Base-by-base conservation (phyloP, 805 yeast genomes). In the Starmerella floris region DNA sequence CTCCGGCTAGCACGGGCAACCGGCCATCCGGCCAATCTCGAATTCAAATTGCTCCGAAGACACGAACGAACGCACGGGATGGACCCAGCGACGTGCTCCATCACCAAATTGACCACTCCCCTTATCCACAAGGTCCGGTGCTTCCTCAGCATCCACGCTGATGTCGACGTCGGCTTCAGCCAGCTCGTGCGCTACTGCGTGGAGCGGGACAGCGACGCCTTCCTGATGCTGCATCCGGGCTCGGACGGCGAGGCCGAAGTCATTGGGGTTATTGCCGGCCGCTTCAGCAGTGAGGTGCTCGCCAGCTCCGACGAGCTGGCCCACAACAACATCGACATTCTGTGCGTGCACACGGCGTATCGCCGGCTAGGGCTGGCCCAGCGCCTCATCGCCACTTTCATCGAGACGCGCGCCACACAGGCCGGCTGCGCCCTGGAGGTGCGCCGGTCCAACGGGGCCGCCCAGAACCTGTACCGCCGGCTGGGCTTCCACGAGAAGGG, bases 261-360 rank as follows among this genome's bases (percentile, higher is more conserved):
- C 2, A 31, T 38, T 4, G 51, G 48, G 2, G 9, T 49, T 4
- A 27, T 49, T 15, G 44, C 43, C 8, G 52, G 52, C 26, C 6
- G 23, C 3, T 20, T 16, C 5, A n/a, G 33, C 15, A 17, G 27
- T 22, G 30, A 20, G 8, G 21, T 20, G 38, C 5, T 13, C 16
- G 41, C 31, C 9, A 10, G 15, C 10, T 25, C 21, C 17, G 21
- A 17, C n/a, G 21, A 35, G 38, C 5, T 13, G n/a, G 41, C 31
- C 9, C 10, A 19, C 10, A 25, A 19, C 17, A 19, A 17, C n/a
- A 28, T 49, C 16, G 52, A 46, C 23, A 23, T 40, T 10, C 35
- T 49, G 1, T 49, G 45, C 35, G 52, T 49, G 8, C 37, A 39
- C 32, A 23, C n/a, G 10, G 35, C 30, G 4, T 22, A 27, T 19